Conservation (phyloP, 768 basidiomycete genomes). For the Calvatia gigantea region DNA sequence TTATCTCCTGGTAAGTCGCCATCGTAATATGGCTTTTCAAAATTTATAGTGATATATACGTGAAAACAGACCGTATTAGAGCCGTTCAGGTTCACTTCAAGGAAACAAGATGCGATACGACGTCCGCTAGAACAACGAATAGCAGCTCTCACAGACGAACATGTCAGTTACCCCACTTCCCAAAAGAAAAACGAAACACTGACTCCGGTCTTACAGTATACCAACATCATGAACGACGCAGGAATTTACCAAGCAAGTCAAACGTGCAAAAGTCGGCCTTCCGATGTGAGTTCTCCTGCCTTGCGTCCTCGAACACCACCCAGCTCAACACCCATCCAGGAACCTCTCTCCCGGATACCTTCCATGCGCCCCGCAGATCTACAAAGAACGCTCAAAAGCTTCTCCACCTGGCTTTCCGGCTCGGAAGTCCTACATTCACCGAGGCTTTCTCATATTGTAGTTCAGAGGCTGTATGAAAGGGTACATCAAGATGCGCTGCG, state of each 20-base stretch:
- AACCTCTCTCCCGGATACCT: slow-evolving; percentile 75
- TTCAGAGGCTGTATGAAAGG: slow-evolving; percentile 57
- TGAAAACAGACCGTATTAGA: slow-evolving; percentile 55
- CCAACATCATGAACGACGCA: slow-evolving; percentile 50
- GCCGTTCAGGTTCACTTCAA: slow-evolving; percentile 62
- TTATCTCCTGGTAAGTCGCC: slow-evolving; percentile 66
- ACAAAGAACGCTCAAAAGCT: slow-evolving; percentile 57
- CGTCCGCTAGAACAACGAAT: slow-evolving; percentile 60
- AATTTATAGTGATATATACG: neutral
- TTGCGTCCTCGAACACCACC: neutral
- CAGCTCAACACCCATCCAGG: slow-evolving; percentile 26
- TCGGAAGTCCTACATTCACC: slow-evolving; percentile 79
- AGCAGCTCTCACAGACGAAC: slow-evolving; percentile 67
- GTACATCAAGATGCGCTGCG: slow-evolving; percentile 78
- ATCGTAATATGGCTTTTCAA: neutral
- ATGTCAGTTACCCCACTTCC: slow-evolving; percentile 51
- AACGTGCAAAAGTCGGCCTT: slow-evolving; percentile 35
- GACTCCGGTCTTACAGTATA: slow-evolving; percentile 33
- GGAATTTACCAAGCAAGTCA: slow-evolving; percentile 46
- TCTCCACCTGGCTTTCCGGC: slow-evolving; percentile 83
- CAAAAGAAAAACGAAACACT: neutral
- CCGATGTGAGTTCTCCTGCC: slow-evolving; percentile 31
- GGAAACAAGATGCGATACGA: slow-evolving; percentile 58
- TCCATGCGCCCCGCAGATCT: slow-evolving; percentile 62
- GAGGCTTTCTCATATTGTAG: slow-evolving; percentile 69